Evolutionary conservation across 2,329 filamentous ascomycete species (phyloP).

Genomic region (Aspergillus vadensis): DNA sequence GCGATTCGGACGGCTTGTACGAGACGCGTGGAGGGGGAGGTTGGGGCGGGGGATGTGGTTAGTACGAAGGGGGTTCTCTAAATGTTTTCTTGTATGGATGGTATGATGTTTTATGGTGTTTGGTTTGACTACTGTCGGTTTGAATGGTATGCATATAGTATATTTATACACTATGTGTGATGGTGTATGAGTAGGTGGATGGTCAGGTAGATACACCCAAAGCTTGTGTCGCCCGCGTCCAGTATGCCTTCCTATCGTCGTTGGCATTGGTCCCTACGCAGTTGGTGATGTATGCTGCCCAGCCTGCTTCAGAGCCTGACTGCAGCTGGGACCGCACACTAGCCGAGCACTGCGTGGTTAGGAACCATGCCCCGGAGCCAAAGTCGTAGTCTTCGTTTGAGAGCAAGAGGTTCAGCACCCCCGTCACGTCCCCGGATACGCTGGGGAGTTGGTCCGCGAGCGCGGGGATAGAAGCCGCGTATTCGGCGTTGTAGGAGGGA

Average conservation of each 20-base stretch:
- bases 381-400: conserved; percentile 55
- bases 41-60: conserved; percentile 86
- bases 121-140: no score
- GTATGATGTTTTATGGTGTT: no score
- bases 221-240: conserved; percentile 50
- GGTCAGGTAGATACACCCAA: conserved; percentile 32
- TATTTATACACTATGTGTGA: background rate
- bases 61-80: conserved; percentile 92
- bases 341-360: conserved; percentile 55
- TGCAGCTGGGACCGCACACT: conserved; percentile 49
- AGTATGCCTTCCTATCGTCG: conserved; percentile 52
- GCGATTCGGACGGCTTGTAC: conserved; percentile 77
- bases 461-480: conserved; percentile 53
- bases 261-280: conserved; percentile 57
- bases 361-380: conserved; percentile 63
- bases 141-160: background rate
- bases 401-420: conserved; percentile 55
- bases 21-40: conserved; percentile 71
- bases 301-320: conserved; percentile 53
- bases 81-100: conserved; percentile 3
- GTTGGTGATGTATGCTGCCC: conserved; percentile 53
- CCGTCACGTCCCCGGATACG: conserved; percentile 43
- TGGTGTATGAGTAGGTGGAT: conserved; percentile 2
- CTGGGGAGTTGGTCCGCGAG: conserved; percentile 39
- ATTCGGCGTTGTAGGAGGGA: conserved; percentile 56